Percentiles rank a stretch among this genome's conserved stretches.
Conservation (phyloP, 176 grass and related monocot species). For the Saccharum officinarum region DNA sequence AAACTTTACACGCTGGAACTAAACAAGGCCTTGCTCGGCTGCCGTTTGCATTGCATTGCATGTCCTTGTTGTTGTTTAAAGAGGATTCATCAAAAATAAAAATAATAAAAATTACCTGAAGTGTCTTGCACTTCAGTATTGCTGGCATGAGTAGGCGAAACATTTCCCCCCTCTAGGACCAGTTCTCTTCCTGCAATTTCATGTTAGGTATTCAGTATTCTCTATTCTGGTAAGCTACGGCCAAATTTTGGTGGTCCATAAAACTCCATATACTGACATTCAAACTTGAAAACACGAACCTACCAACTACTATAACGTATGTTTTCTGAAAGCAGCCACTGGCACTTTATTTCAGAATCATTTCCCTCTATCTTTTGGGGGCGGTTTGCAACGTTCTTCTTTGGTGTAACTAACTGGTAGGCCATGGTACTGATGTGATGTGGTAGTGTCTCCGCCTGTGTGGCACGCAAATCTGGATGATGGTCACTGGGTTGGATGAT, state of each 20-base stretch:
- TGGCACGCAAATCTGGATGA: too few relatives aligned
- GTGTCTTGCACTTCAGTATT: constrained; percentile 3
- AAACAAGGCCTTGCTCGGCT: too few relatives aligned
- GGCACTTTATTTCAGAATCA: background rate
- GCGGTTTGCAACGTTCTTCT: background rate
- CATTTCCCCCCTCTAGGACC: background rate
- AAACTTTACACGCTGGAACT: too few relatives aligned
- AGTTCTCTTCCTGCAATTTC: background rate
- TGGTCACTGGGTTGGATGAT: too few relatives aligned
- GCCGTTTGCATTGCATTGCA: too few relatives aligned
- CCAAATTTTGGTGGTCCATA: background rate
- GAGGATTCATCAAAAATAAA: too few relatives aligned
- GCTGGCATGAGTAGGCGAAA: background rate
- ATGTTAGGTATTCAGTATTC: background rate
- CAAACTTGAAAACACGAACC: background rate
- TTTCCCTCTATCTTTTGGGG: background rate
- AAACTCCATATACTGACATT: background rate
- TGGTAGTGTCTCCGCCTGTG: background rate
- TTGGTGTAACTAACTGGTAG: background rate
- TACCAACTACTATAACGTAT: background rate
- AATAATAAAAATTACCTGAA: background rate
- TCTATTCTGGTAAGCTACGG: background rate
- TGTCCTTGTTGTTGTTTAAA: too few relatives aligned
- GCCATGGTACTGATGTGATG: background rate
- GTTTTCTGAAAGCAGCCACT: background rate